phyloP scores from a whole-genome alignment of 371 early-diverging fungal species.

The Apophysomyces trapeziformis region DNA sequence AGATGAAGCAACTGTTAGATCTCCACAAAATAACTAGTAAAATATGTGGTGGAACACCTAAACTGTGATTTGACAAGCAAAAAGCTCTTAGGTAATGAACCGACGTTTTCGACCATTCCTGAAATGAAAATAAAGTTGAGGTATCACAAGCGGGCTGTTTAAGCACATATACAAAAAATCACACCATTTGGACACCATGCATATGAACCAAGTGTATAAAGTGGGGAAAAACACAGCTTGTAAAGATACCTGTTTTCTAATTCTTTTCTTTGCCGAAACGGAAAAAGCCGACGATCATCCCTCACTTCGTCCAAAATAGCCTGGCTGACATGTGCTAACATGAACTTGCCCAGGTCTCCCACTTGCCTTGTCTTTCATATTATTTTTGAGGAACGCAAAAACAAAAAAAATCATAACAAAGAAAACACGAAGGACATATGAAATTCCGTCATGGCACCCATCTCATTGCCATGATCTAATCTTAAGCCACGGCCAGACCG shows the following conservation, averaged over 20 bases:
- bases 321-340: not conserved
- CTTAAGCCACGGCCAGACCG: too few species aligned
- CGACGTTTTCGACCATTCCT: conserved; percentile 5
- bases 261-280: not conserved
- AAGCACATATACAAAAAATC: not conserved
- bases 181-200: conserved; percentile 5
- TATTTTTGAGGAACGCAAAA: not conserved
- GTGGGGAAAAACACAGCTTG: not conserved
- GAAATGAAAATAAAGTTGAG: not conserved
- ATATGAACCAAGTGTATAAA: not conserved
- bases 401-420: not conserved
- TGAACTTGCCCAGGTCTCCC: not conserved
- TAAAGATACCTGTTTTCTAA: not conserved
- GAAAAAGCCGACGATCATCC: conserved; percentile 5
- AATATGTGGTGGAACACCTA: conserved; percentile 1
- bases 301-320: not conserved
- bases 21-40: not conserved
- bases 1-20: not conserved
- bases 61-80: conserved; percentile 7
- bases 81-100: not conserved
- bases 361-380: not conserved
- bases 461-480: too few species aligned
- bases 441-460: not conserved
- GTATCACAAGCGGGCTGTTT: not conserved
- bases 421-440: not conserved